phyloP scores from a whole-genome alignment of 768 basidiomycete genomes.

The Boletus rubropictus region DNA sequence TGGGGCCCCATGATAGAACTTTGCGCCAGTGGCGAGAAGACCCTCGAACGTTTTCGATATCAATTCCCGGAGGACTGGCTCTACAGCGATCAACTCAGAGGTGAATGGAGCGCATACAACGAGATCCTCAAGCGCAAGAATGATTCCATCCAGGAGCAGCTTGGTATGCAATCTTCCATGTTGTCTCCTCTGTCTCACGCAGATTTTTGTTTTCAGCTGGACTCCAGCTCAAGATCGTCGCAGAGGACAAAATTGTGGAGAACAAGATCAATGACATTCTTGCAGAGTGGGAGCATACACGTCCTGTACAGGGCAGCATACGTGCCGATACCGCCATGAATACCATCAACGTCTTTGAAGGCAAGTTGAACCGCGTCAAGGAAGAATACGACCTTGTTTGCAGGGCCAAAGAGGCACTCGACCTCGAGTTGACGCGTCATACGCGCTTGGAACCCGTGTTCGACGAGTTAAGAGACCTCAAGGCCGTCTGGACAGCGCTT shows the following conservation, averaged over 20 bases:
- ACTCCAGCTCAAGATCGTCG: slow-evolving; percentile 98
- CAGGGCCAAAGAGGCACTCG: slow-evolving; percentile 93
- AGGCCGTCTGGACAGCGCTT: slow-evolving; percentile 97
- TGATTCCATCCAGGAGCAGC: slow-evolving; percentile 96
- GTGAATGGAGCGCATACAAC: slow-evolving; percentile 98
- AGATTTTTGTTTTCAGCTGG: slow-evolving; percentile 52
- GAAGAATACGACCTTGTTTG: slow-evolving; percentile 96
- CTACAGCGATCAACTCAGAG: slow-evolving; percentile 93
- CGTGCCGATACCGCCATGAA: slow-evolving; percentile 96
- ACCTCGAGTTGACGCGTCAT: slow-evolving; percentile 84
- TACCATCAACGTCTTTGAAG: slow-evolving; percentile 92
- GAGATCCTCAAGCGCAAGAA: slow-evolving; percentile 98
- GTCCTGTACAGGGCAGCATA: slow-evolving; percentile 95
- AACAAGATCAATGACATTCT: slow-evolving; percentile 91
- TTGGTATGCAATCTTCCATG: slow-evolving; percentile 51
- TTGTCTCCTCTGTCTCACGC: slow-evolving; percentile 5
- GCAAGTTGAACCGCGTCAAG: slow-evolving; percentile 79
- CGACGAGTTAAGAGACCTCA: slow-evolving; percentile 92
- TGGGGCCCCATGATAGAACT: slow-evolving; percentile 97
- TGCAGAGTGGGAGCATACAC: slow-evolving; percentile 90
- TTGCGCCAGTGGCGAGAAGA: slow-evolving; percentile 93
- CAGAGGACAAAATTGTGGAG: slow-evolving; percentile 97
- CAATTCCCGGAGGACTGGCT: slow-evolving; percentile 98
- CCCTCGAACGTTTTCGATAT: slow-evolving; percentile 92
- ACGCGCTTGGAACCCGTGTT: slow-evolving; percentile 90